Base-by-base conservation (phyloP, 2,329 filamentous ascomycete genomes). In the Xylariaceae sp. region DNA sequence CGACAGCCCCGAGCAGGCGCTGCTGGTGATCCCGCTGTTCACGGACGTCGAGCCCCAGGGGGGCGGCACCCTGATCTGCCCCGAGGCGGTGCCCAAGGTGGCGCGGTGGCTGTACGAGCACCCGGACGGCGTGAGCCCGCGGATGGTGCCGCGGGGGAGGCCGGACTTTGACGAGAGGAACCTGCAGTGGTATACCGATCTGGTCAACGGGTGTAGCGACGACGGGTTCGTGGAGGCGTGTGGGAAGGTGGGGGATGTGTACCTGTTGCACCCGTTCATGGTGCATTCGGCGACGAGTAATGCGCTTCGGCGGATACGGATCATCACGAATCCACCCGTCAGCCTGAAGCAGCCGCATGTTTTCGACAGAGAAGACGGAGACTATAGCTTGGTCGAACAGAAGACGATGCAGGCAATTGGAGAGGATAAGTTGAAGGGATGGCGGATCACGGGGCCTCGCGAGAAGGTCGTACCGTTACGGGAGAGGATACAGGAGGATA, bases 11-110 rank as follows among this genome's bases (percentile, higher is more conserved):
- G 83, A 87, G 64, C 83, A 87, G 59, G 83, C 71, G 0, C 63
- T 87, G 12, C 68, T 87, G 1, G 79, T 86, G 11, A 85, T 84
- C 31, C 82, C 83, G 2, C 60, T 86, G 4, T 87, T 82, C 64
- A 79, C 72, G 1, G 81, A 86, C 54, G 77, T 87, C 38, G 63
- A 66, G 8, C 61, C 74, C 0, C 68, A 72, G 26, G 81, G 78
- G 4, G 83, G 83, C 19, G 83, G 78, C 3, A 87, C 83, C 0
- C 69, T 79, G 54, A 73, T 87, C 36, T 84, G 80, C 51, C 74
- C 79, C 0, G 68, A 73, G 38, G 80, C 74, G 0, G 78, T 84
- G 37, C 67, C 70, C 3, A 61, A 65, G 19, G 67, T 86, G 3
- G 82, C 82, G 1, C 64, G 66, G 42, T 74, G 81, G 51, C 74